Conservation (phyloP, 768 basidiomycete genomes). For the Mycena vulgaris region DNA sequence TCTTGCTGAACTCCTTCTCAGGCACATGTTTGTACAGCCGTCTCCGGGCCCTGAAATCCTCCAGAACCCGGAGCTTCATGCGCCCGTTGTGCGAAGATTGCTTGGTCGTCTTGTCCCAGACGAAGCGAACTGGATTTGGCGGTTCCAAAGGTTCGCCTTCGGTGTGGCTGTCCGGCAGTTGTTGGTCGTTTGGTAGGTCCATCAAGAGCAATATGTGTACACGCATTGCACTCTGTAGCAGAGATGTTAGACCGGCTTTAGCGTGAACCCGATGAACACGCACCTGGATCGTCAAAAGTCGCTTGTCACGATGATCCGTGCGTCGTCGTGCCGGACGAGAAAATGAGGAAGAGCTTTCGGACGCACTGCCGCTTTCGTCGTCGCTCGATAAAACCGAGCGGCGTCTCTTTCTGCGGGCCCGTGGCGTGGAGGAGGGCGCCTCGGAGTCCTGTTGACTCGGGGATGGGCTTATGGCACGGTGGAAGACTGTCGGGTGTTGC, state of each 20-base stretch:
- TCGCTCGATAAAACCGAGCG: constrained; percentile 53
- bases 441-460: constrained; percentile 49
- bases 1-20: constrained; percentile 76
- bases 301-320: constrained; percentile 73
- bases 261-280: constrained; percentile 34
- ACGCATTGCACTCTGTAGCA: constrained; percentile 81
- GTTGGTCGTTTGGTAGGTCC: constrained; percentile 68
- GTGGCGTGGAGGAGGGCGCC: constrained; percentile 19
- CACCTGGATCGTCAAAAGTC: constrained; percentile 80
- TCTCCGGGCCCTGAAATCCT: constrained; percentile 72
- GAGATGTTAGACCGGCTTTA: constrained; percentile 7
- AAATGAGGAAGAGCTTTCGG: constrained; percentile 53
- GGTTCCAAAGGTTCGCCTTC: constrained; percentile 65
- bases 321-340: constrained; percentile 54
- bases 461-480: constrained; percentile 50
- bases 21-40: constrained; percentile 74
- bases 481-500: constrained; percentile 12
- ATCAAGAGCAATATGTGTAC: constrained; percentile 74
- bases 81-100: constrained; percentile 81
- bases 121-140: constrained; percentile 77
- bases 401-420: constrained; percentile 48
- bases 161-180: constrained; percentile 72
- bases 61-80: constrained; percentile 77
- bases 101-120: constrained; percentile 85
- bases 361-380: constrained; percentile 51